Conservation (phyloP, 2,329 filamentous ascomycete species). For the Xylaria sp. region DNA sequence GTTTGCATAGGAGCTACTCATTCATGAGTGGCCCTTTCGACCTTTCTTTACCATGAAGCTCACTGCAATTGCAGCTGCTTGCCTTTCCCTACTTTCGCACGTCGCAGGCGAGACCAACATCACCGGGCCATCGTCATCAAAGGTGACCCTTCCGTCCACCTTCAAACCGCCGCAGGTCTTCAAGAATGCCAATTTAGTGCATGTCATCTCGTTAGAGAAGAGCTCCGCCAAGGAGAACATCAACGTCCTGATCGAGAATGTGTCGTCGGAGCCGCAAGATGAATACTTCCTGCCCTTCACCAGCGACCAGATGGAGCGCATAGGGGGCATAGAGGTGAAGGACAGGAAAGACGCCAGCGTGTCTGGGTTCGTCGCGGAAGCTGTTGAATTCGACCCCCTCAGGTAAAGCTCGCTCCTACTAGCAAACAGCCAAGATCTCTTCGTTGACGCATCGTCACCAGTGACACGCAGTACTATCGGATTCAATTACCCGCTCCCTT, state of each 20-base stretch:
- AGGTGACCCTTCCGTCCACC: conserved; percentile 60
- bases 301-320: conserved; percentile 69
- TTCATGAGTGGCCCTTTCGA: conserved; percentile 35
- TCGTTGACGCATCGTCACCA: conserved; percentile 41
- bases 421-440: background rate
- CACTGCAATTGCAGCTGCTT: conserved; percentile 57
- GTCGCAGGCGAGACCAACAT: conserved; percentile 41
- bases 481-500: conserved; percentile 79
- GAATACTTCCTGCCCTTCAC: conserved; percentile 93
- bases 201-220: conserved; percentile 91
- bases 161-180: conserved; percentile 91
- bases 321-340: conserved; percentile 88
- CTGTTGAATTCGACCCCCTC: conserved; percentile 65
- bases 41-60: conserved; percentile 48
- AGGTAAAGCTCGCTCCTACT: conserved; percentile 48
- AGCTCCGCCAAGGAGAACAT: conserved; percentile 86
- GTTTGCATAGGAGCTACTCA: conserved; percentile 31
- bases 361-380: conserved; percentile 69
- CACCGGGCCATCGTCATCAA: conserved; percentile 52
- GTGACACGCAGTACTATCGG: conserved; percentile 79
- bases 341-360: conserved; percentile 80
- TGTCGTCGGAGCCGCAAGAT: conserved; percentile 74
- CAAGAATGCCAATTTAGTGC: conserved; percentile 89
- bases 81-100: conserved; percentile 60
- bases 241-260: conserved; percentile 93